Percentiles rank a stretch among this genome's conserved stretches.
phyloP scores from a whole-genome alignment of 345 rosid species.

The Populus davidiana region DNA sequence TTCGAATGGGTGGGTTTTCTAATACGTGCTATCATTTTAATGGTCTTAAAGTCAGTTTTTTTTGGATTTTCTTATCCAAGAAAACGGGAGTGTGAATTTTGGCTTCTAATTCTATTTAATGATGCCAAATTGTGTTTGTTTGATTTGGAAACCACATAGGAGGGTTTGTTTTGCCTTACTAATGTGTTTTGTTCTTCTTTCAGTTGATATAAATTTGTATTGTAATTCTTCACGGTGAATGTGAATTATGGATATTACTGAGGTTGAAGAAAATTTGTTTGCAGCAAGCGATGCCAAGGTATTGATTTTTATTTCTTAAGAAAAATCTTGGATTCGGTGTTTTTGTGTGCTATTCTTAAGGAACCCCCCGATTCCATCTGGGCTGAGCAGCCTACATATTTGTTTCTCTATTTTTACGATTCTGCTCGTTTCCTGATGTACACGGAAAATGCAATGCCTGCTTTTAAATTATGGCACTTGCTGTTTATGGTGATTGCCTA shows the following conservation, averaged over 20 bases:
- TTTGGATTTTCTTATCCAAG: not conserved
- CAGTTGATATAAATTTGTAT: slow-evolving; percentile 43
- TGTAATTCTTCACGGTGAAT: slow-evolving; percentile 31
- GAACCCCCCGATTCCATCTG: not conserved
- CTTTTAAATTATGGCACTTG: not conserved
- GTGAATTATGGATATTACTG: slow-evolving; percentile 67
- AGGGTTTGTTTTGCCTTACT: slow-evolving; percentile 3
- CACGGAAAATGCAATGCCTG: not conserved
- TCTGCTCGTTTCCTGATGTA: not conserved
- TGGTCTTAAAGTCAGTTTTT: not conserved
- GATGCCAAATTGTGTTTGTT: not conserved
- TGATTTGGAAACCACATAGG: not conserved
- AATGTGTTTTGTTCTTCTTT: slow-evolving; percentile 18
- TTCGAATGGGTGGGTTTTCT: not conserved
- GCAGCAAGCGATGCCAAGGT: slow-evolving; percentile 98
- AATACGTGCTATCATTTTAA: not conserved
- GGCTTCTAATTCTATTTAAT: not conserved
- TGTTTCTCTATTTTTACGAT: not conserved
- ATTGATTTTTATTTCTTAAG: slow-evolving; percentile 6
- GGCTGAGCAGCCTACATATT: not conserved
- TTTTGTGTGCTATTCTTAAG: not conserved
- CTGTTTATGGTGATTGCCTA: not conserved
- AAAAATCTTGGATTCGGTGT: not conserved
- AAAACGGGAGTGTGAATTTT: not conserved
- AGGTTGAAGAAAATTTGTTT: slow-evolving; percentile 90